Conservation (phyloP, 2,329 filamentous ascomycete genomes). For the Curvularia sp. region DNA sequence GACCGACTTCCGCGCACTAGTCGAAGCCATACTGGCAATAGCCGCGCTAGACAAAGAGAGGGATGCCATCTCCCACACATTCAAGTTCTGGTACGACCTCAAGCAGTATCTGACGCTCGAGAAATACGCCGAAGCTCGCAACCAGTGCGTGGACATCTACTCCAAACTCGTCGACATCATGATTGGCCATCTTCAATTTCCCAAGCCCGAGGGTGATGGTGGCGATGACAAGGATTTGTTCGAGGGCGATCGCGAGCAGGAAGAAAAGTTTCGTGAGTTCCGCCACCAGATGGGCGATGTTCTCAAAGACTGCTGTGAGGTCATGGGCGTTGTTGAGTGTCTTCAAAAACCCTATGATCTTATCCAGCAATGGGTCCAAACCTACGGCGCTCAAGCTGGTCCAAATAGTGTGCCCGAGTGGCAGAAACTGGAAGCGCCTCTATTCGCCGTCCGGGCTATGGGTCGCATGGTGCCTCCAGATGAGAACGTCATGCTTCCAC, state of each 20-base stretch:
- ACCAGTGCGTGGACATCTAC: conserved; percentile 81
- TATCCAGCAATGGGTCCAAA: conserved; percentile 87
- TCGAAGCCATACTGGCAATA: conserved; percentile 92
- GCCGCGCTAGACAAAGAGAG: conserved; percentile 85
- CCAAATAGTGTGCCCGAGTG: conserved; percentile 84
- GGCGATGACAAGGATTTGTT: conserved; percentile 84
- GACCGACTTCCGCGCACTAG: conserved; percentile 78
- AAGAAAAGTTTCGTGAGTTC: conserved; percentile 97
- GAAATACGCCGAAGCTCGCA: conserved; percentile 81
- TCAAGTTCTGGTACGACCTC: conserved; percentile 97
- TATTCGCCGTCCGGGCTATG: conserved; percentile 95
- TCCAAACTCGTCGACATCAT: conserved; percentile 91
- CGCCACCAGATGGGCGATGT: conserved; percentile 97
- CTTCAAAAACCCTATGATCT: conserved; percentile 84
- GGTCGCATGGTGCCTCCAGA: conserved; percentile 93
- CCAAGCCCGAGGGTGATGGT: conserved; percentile 72
- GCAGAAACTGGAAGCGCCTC: conserved; percentile 93
- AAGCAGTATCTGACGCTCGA: conserved; percentile 96
- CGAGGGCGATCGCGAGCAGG: conserved; percentile 91
- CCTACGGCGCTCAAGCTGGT: conserved; percentile 77
- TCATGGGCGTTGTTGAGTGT: conserved; percentile 92
- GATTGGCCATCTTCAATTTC: conserved; percentile 88
- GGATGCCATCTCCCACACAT: conserved; percentile 92
- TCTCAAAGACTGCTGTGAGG: conserved; percentile 94
- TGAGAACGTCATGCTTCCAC: conserved; percentile 84